A percentile compares a stretch with the other conserved stretches of the same genome.
These are phyloP conservation scores for Carex cristatella DNA, from an alignment of 176 grass and related monocot species.

Conservation along the genomic window DNA sequence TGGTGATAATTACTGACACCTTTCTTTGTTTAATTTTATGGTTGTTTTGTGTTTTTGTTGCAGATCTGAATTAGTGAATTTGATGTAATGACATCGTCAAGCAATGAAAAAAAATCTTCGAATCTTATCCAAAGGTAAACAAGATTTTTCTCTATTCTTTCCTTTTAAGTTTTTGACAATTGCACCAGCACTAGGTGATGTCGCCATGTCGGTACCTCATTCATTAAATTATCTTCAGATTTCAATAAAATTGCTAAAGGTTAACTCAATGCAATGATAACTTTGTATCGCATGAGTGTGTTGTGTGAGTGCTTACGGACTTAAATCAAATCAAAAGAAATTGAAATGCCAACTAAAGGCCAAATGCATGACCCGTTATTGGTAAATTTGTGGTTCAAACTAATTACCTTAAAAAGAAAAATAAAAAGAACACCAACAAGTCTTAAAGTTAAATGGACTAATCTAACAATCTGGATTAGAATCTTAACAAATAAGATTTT, in stretches of 20 bases:
- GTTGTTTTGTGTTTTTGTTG: neutral
- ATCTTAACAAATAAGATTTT: too few relatives aligned
- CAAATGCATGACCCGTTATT: too few relatives aligned
- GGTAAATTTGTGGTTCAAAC: too few relatives aligned
- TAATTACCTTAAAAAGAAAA: too few relatives aligned
- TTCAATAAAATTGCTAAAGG: neutral
- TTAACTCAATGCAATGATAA: neutral
- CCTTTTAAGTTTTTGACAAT: neutral
- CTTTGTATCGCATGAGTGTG: too few relatives aligned
- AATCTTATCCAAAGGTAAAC: conserved; percentile 12
- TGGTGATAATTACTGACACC: neutral
- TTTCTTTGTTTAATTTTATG: neutral
- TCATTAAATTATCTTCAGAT: neutral
- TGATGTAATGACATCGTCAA: neutral
- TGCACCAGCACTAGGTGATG: conserved; percentile 1
- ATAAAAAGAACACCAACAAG: too few relatives aligned
- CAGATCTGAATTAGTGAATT: neutral
- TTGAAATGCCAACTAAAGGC: too few relatives aligned
- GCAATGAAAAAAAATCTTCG: neutral
- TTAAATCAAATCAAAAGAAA: too few relatives aligned
- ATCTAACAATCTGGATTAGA: too few relatives aligned
- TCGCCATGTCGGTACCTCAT: neutral
- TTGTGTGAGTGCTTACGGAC: too few relatives aligned
- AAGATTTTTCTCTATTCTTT: neutral
- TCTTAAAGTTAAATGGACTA: too few relatives aligned